Percentiles rank a stretch among this genome's conserved stretches.
Conservation (phyloP, 139 green algal genomes). For the Haematococcus lacustris region DNA sequence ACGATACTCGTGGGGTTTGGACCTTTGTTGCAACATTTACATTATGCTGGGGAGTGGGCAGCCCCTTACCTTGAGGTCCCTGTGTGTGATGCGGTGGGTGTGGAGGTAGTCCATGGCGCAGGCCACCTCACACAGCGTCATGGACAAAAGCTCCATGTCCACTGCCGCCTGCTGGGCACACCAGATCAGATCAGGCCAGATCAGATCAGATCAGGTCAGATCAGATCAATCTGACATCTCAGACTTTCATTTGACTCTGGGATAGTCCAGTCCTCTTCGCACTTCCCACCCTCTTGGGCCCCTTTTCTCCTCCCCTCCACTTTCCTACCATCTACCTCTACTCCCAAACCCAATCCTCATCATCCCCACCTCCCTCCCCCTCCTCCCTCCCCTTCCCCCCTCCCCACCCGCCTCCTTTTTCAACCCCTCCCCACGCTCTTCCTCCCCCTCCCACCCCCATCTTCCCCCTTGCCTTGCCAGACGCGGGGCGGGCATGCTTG, state of each 20-base stretch:
- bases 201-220: too few relatives aligned
- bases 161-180: conserved; percentile 4
- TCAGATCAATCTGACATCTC: too few relatives aligned
- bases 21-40: too few relatives aligned
- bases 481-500: conserved; percentile 4
- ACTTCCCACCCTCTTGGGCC: too few relatives aligned
- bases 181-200: background rate
- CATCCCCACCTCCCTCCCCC: background rate
- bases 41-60: too few relatives aligned
- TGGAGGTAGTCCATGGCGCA: conserved; percentile 64
- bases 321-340: background rate
- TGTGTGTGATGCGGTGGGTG: conserved; percentile 49
- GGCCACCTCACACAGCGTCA: conserved; percentile 48
- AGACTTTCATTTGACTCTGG: too few relatives aligned
- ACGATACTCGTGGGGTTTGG: too few relatives aligned
- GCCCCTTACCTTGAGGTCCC: conserved; percentile 78
- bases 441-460: background rate
- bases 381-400: background rate
- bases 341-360: background rate
- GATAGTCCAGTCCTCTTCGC: too few relatives aligned
- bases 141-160: conserved; percentile 35
- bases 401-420: conserved; percentile 65
- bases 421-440: conserved; percentile 26
- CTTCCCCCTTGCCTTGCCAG: conserved; percentile 31
- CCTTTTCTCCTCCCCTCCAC: too few relatives aligned